Evolutionary conservation across 1,284 basidiomycete genomes (phyloP), one percentile per base, ranked within the genome.

Genomic region (Agaricales sp.): DNA sequence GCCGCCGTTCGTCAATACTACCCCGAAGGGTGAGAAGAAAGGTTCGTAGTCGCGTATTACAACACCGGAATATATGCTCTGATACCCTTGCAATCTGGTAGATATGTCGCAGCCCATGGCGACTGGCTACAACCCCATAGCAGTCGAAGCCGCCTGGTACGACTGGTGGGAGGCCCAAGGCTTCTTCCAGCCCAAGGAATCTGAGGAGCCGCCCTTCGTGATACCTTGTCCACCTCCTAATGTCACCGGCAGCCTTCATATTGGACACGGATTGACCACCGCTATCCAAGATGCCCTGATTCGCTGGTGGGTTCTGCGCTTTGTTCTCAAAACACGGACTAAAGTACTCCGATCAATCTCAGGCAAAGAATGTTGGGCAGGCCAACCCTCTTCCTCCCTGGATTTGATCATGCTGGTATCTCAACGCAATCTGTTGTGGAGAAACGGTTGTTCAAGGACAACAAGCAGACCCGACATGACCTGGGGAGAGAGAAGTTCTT

Each of bases 391-490:
- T 99, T 89, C 61, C 80, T 87, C 2, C 96, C 96, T 0, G 96
- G 96, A 4, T 99, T 94, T 61, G 96, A 99, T 66, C 96, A 99
- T 62, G 96, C 96, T 3, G 94, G 95, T 59, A 99, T 99, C 55
- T 95, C 95, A 0, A 99, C 96, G 0, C 96, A 99, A 66, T 92
- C 92, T 46, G 95, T 99, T 22, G 96, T 99, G 2, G 96, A 99
- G 66, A 93, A 92, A 66, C 78, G 94, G 26, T 61, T 99, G 3
- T 86, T 82, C 67, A 98, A 96, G 69, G 68, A 76, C 1, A 78
- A 86, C 48, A 90, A 91, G 13, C 74, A 87, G 68, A 89, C 89
- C 1, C 74, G 95, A 50, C 93, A 98, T 65, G 91, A 99, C 66
- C 80, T 98, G 38, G 96, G 96, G 1, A 81, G 96, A 48, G 92